Percentiles rank a stretch among this genome's conserved stretches.
phyloP scores from a whole-genome alignment of 768 basidiomycete genomes.

The Lanmaoa rubissima region DNA sequence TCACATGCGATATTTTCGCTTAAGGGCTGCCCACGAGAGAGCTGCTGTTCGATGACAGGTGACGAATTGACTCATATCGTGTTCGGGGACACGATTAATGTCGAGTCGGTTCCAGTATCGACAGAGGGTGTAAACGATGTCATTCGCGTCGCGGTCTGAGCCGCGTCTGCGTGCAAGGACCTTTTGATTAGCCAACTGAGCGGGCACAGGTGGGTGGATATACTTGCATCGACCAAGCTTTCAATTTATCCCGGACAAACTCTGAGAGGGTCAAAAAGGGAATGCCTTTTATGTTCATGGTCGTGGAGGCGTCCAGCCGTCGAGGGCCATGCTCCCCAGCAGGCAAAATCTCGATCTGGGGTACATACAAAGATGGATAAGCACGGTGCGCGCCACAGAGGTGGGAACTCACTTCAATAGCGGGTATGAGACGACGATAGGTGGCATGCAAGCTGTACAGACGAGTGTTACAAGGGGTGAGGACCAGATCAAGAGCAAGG shows the following conservation, averaged over 20 bases:
- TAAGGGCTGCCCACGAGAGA: slow-evolving; percentile 72
- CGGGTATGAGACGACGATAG: slow-evolving; percentile 73
- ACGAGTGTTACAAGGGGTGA: slow-evolving; percentile 10
- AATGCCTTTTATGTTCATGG: slow-evolving; percentile 64
- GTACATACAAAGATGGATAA: slow-evolving; percentile 7
- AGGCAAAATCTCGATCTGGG: slow-evolving; percentile 77
- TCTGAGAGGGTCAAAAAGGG: slow-evolving; percentile 86
- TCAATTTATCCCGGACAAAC: slow-evolving; percentile 83
- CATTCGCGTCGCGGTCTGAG: slow-evolving; percentile 70
- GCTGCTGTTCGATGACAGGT: slow-evolving; percentile 55
- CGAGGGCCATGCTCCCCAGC: slow-evolving; percentile 83
- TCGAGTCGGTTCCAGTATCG: slow-evolving; percentile 82
- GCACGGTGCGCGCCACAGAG: slow-evolving; percentile 1
- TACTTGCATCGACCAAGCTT: slow-evolving; percentile 75
- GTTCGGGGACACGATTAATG: slow-evolving; percentile 82
- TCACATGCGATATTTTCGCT: slow-evolving; percentile 68
- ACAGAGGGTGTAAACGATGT: slow-evolving; percentile 67
- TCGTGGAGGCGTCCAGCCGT: slow-evolving; percentile 62
- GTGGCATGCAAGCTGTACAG: slow-evolving; percentile 63
- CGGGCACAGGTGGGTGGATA: background rate
- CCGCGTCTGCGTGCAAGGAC: slow-evolving; percentile 49
- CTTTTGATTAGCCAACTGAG: slow-evolving; percentile 16
- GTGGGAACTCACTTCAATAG: slow-evolving; percentile 58
- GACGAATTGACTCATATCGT: slow-evolving; percentile 81
- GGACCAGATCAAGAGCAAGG: background rate